A percentile compares a stretch with the other conserved stretches of the same genome.
Conservation (phyloP, 805 yeast genomes). For the Blastobotrys chiropterorum region DNA sequence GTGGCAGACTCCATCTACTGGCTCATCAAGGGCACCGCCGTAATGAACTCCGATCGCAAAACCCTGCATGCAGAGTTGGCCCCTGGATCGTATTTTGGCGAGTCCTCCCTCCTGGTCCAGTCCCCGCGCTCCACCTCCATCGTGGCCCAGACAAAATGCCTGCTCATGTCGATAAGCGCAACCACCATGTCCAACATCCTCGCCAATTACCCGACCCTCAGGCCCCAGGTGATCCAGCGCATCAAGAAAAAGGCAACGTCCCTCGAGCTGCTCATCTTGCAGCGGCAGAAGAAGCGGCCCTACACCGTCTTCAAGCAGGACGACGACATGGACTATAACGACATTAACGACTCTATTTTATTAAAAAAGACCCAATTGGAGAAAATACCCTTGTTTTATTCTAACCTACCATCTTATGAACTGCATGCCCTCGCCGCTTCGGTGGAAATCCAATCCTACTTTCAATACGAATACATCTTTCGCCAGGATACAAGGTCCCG, state of each 20-base stretch:
- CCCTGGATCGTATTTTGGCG: slow-evolving; percentile 71
- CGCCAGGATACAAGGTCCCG: slow-evolving; percentile 54
- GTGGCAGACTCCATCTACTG: slow-evolving; percentile 74
- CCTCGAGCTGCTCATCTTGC: neutral
- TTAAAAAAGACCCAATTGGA: neutral
- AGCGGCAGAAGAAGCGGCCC: slow-evolving; percentile 1
- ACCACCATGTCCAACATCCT: slow-evolving; percentile 42
- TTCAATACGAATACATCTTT: slow-evolving; percentile 56
- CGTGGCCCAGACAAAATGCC: slow-evolving; percentile 58
- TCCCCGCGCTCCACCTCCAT: slow-evolving; percentile 78
- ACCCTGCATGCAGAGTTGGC: slow-evolving; percentile 63
- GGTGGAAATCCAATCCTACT: slow-evolving; percentile 49
- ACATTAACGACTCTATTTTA: neutral
- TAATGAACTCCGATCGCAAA: slow-evolving; percentile 77
- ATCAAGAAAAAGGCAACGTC: neutral
- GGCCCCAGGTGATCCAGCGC: neutral
- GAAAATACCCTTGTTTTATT: slow-evolving; percentile 2
- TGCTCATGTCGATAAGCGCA: slow-evolving; percentile 62
- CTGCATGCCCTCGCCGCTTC: slow-evolving; percentile 60
- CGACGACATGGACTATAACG: neutral
- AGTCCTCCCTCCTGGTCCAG: slow-evolving; percentile 68
- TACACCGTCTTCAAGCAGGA: neutral
- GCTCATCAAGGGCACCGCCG: slow-evolving; percentile 69
- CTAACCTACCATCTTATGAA: slow-evolving; percentile 45
- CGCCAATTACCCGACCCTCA: neutral